These are phyloP conservation scores for Elongisporangium anandrum DNA, from an alignment of 352 stramenopile genomes.

Conservation along the genomic window DNA sequence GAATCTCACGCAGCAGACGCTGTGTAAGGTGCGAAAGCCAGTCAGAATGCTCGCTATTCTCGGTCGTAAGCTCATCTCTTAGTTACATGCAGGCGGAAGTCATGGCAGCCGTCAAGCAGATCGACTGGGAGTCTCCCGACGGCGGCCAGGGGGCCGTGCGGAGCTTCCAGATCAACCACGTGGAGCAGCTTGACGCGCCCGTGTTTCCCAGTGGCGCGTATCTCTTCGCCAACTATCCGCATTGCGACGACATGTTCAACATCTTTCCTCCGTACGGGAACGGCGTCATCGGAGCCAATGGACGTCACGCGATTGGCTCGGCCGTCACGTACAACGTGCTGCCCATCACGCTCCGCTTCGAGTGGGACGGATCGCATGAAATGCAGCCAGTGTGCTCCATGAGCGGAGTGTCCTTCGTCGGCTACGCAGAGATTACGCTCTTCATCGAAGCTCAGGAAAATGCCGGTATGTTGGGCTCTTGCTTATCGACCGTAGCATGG, in stretches of 20 bases:
- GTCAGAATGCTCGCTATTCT: background rate
- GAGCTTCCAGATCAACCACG: slow-evolving; percentile 58
- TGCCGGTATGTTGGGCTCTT: slow-evolving; percentile 28
- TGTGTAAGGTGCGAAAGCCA: slow-evolving; percentile 52
- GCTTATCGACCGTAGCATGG: background rate
- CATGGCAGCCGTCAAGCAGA: slow-evolving; percentile 75
- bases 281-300: slow-evolving; percentile 53
- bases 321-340: slow-evolving; percentile 40
- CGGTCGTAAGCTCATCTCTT: background rate
- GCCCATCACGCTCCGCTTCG: slow-evolving; percentile 44
- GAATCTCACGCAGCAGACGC: slow-evolving; percentile 48
- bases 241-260: slow-evolving; percentile 85
- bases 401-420: slow-evolving; percentile 65
- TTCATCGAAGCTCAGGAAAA: slow-evolving; percentile 82
- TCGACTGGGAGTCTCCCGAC: slow-evolving; percentile 60
- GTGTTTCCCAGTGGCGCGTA: slow-evolving; percentile 68
- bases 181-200: slow-evolving; percentile 47
- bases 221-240: slow-evolving; percentile 62
- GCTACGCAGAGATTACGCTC: slow-evolving; percentile 73
- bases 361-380: slow-evolving; percentile 55
- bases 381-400: slow-evolving; percentile 67
- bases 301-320: slow-evolving; percentile 59
- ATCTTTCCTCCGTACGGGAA: slow-evolving; percentile 77
- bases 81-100: slow-evolving; percentile 45
- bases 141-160: slow-evolving; percentile 50